Evolutionary conservation across 1,284 basidiomycete genomes (phyloP).

Genomic region (Trametes versicolor): DNA sequence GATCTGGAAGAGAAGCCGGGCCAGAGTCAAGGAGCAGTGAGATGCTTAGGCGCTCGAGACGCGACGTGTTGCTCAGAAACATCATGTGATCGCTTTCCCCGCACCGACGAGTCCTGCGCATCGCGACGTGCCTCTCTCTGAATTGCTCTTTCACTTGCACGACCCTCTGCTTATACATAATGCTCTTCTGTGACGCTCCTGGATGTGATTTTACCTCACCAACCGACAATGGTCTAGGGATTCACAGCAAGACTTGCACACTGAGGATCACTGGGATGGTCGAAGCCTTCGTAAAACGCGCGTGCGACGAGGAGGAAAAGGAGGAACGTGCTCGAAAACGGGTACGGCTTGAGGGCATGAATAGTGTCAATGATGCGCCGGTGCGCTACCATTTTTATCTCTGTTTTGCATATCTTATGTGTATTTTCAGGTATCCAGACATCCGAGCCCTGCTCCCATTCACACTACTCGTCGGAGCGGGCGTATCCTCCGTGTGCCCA

Average conservation of each 20-base stretch:
- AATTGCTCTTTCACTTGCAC: neutral
- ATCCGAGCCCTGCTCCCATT: neutral
- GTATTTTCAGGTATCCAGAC: neutral
- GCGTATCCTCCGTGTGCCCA: neutral
- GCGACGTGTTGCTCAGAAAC: no score
- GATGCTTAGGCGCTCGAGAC: no score
- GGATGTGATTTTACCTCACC: neutral
- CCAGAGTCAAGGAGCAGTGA: no score
- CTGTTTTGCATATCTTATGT: neutral
- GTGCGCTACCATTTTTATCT: neutral
- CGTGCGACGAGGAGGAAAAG: neutral
- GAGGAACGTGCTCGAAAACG: neutral
- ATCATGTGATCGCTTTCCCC: no score
- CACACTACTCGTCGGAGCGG: neutral
- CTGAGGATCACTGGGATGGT: neutral
- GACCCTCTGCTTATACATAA: neutral
- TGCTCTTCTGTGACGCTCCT: neutral
- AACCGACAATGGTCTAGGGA: neutral
- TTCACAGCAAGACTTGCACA: neutral
- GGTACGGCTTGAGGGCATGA: neutral
- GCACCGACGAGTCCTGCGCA: no score
- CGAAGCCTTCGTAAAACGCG: neutral
- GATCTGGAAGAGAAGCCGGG: no score
- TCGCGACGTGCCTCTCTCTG: neutral
- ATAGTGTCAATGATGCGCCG: neutral